Evolutionary conservation across 2,329 filamentous ascomycete species (phyloP).

Genomic region (Paramyrothecium sp.): DNA sequence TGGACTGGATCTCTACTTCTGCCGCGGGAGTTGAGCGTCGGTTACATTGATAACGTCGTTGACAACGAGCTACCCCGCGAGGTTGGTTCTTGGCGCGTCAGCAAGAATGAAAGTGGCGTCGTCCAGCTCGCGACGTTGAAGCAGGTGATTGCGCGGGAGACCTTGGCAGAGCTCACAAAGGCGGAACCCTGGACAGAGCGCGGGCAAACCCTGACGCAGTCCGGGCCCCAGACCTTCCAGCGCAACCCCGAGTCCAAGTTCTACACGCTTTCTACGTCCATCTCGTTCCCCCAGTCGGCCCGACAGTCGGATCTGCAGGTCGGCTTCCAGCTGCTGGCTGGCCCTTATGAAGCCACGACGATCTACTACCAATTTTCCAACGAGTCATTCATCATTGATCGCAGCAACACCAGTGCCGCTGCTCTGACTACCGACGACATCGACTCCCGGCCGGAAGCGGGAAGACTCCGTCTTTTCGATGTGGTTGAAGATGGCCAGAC

Average conservation of each 20-base stretch:
- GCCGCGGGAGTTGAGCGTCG: slow-evolving; percentile 38
- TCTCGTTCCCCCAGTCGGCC: slow-evolving; percentile 32
- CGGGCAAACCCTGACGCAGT: slow-evolving; percentile 15
- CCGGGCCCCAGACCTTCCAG: slow-evolving; percentile 10
- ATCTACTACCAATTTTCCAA: slow-evolving; percentile 45
- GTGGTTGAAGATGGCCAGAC: slow-evolving; percentile 23
- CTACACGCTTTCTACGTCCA: slow-evolving; percentile 32
- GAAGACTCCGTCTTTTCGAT: slow-evolving; percentile 38
- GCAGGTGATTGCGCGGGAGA: slow-evolving; percentile 36
- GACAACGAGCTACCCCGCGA: slow-evolving; percentile 37
- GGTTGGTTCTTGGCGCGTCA: slow-evolving; percentile 36
- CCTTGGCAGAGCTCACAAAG: slow-evolving; percentile 26
- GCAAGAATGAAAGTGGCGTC: slow-evolving; percentile 24
- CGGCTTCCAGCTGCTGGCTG: slow-evolving; percentile 39
- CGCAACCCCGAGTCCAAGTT: slow-evolving; percentile 29
- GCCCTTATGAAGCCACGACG: slow-evolving; percentile 35
- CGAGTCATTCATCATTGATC: slow-evolving; percentile 39
- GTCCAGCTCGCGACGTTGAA: slow-evolving; percentile 34
- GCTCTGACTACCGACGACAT: slow-evolving; percentile 35
- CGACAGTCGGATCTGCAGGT: slow-evolving; percentile 32
- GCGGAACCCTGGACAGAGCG: slow-evolving; percentile 19
- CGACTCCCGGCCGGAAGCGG: slow-evolving; percentile 31
- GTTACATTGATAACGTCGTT: slow-evolving; percentile 36
- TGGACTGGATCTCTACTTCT: slow-evolving; percentile 42
- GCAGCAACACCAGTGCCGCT: slow-evolving; percentile 37